These are phyloP conservation scores for Penicillium corylophilum DNA, from an alignment of 2,329 filamentous ascomycete genomes.

Conservation along the genomic window DNA sequence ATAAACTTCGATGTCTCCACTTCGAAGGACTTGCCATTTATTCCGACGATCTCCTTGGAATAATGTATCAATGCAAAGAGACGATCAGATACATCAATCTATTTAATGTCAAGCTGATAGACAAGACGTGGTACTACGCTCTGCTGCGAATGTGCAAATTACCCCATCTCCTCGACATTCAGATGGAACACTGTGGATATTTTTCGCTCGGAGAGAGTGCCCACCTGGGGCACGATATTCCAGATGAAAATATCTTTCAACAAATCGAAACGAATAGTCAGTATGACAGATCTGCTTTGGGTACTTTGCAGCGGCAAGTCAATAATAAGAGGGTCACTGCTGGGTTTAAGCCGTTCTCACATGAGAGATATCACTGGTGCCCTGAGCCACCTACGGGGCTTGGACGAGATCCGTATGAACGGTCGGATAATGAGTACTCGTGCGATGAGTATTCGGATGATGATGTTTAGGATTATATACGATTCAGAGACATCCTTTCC, in stretches of 20 bases:
- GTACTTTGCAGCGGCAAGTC: not conserved
- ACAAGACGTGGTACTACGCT: not conserved
- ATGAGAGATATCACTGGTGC: not conserved
- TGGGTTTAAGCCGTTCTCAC: not conserved
- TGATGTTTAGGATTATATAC: not conserved
- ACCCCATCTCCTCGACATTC: not conserved
- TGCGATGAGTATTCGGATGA: not conserved
- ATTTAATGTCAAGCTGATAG: not conserved
- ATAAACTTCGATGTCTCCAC: not conserved
- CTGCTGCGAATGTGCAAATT: not conserved
- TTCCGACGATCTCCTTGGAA: not conserved
- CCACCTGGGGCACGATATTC: not conserved
- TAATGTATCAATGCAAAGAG: not conserved
- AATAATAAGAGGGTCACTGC: not conserved
- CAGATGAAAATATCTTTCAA: no score
- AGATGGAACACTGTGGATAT: not conserved
- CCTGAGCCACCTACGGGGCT: not conserved
- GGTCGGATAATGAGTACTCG: not conserved
- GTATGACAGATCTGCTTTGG: not conserved
- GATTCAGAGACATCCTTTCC: no score
- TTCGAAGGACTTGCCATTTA: not conserved
- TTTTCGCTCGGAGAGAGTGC: not conserved
- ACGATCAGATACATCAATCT: not conserved
- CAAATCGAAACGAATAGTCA: not conserved
- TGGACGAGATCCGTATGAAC: not conserved